Evolutionary conservation across 1,284 basidiomycete species (phyloP), one percentile per base, ranked within the genome.

Genomic region (Marasmius tenuissimus): DNA sequence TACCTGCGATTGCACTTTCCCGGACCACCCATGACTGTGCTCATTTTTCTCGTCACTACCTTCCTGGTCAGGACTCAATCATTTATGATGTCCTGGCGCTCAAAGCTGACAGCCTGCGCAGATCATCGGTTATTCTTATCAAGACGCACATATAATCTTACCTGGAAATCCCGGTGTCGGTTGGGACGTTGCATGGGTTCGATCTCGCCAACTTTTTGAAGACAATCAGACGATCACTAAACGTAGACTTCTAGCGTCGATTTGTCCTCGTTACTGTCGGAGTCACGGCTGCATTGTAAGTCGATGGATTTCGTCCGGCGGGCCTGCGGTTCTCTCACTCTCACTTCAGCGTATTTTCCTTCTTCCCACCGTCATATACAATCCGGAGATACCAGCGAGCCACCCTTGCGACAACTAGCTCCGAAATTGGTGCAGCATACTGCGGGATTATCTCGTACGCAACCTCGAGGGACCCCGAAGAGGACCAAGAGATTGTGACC

Each of bases 51-150:
- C 61, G 86, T 94, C 1, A 94, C 92, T 0, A 73, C 83, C 14
- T 81, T 80, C 37, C 72, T 94, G 71, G 91, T 89, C 60, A 45
- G 76, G 27, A 27, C 75, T 39, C 4, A n/a, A 40, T 45, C 20
- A 14, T 16, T 9, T 39, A 18, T 42, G 4, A 48, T 34, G 45
- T 2, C 18, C 48, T 20, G 8, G 40, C 39, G 52, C 3, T 27
- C 35, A 40, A 39, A 58, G 10, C 10, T 18, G 22, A 60, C 45
- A 22, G 52, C 33, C 57, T 37, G n/a, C 33, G 3, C 59, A 89
- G 88, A 80, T 93, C 0, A 70, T 92, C 50, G 92, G 91, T 1
- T 92, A 88, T 71, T 91, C 88, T 14, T 91, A 88, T 73, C 82
- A 88, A 70, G 84, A 89, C 70, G 75, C 77, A 0, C 81, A 85